Percentiles rank a stretch among this genome's conserved stretches.
phyloP scores from a whole-genome alignment of 2,329 filamentous ascomycete genomes.

The Stemphylium vesicarium region DNA sequence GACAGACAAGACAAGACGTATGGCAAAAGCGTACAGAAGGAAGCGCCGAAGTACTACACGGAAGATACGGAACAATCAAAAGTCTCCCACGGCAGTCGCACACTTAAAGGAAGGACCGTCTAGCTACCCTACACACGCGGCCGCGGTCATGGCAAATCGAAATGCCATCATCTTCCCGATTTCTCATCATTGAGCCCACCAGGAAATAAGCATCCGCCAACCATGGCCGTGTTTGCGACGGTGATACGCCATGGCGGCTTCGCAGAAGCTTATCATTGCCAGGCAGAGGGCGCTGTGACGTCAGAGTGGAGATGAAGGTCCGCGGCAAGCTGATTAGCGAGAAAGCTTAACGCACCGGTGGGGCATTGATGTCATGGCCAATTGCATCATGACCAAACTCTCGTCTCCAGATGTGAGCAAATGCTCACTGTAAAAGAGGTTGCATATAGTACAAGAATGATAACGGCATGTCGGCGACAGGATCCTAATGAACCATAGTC shows the following conservation, averaged over 20 bases:
- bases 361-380: constrained; percentile 9
- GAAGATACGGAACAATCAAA: not conserved
- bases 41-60: too few relatives aligned
- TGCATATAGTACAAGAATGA: not conserved
- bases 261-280: constrained; percentile 15
- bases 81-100: not conserved
- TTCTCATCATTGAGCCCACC: not conserved
- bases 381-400: too few relatives aligned
- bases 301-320: not conserved
- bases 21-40: too few relatives aligned
- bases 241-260: constrained; percentile 10
- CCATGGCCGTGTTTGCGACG: not conserved
- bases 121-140: not conserved
- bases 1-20: too few relatives aligned
- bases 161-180: not conserved
- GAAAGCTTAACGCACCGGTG: constrained; percentile 6
- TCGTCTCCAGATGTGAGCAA: not conserved
- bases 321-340: constrained; percentile 5
- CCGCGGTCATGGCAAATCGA: not conserved
- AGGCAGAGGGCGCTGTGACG: constrained; percentile 1
- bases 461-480: not conserved
- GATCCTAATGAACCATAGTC: constrained; percentile 65
- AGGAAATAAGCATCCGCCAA: constrained; percentile 10
- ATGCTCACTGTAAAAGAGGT: too few relatives aligned
- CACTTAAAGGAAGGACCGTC: not conserved